Percentiles rank a stretch among this genome's conserved stretches.
Conservation (phyloP, 805 yeast species). For the Kazachstania taianensis region DNA sequence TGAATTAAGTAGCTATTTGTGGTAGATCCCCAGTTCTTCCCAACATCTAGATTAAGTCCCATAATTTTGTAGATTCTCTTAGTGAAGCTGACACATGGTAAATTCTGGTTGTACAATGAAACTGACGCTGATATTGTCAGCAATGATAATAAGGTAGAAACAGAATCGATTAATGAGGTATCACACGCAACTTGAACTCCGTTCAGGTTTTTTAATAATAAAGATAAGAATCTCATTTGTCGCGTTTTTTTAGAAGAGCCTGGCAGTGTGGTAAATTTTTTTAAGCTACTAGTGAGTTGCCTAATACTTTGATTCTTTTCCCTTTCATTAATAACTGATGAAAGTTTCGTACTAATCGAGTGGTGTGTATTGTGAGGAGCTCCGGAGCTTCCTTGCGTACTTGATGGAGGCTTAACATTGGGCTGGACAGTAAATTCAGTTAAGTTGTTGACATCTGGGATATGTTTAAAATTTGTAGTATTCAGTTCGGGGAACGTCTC, state of each 20-base stretch:
- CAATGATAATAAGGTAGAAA: conserved; percentile 8
- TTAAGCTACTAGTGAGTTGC: conserved; percentile 20
- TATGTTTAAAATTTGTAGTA: conserved; percentile 7
- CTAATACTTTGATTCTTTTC: conserved; percentile 11
- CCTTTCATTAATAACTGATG: conserved; percentile 4
- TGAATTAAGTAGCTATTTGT: conserved; percentile 10
- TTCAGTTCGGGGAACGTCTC: conserved; percentile 14
- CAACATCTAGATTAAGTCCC: conserved; percentile 12
- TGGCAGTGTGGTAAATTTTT: conserved; percentile 16
- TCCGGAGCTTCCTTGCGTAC: neutral
- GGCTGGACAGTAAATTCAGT: neutral
- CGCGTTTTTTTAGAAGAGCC: conserved; percentile 3
- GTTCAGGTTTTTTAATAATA: conserved; percentile 13
- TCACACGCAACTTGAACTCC: conserved; percentile 12
- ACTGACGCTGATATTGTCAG: conserved; percentile 11
- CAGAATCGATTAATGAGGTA: conserved; percentile 12
- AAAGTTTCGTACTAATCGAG: neutral
- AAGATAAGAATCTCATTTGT: conserved; percentile 12
- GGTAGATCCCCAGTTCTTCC: conserved; percentile 11
- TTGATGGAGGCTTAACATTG: too few relatives aligned
- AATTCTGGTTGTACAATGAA: conserved; percentile 4
- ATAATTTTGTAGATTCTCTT: conserved; percentile 6
- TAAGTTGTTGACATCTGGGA: conserved; percentile 4
- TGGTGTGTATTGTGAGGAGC: too few relatives aligned
- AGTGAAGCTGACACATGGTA: conserved; percentile 9